Base-by-base conservation (phyloP, 352 stramenopile species). In the Globisporangium canariense region DNA sequence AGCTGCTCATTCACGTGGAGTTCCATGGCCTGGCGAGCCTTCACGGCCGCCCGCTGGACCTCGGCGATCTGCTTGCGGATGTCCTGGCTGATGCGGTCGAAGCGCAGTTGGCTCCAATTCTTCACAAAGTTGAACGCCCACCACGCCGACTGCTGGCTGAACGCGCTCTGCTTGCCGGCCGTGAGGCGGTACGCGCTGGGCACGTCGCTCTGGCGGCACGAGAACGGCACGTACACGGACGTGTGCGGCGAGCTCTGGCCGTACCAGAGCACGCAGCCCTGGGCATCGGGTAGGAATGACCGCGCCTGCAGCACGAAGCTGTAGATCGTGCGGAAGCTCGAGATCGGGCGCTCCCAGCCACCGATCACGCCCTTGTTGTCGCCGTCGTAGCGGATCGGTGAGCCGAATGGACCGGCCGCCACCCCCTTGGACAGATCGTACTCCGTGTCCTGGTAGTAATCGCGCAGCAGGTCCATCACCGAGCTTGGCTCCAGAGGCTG, bases 281-380 rank as follows among this genome's bases (percentile, higher is more conserved):
- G 61, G 22, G 25, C 25, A 47, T 85, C 76, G 0, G 62, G 58
- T 18, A 86, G 3, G 41, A 70, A 49, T 0, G 52, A 38, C 7
- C 77, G 66, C 11, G 73, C 68, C 18, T 89, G 79, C 4, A 80
- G 46, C 14, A 82, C 68, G 65, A 97, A 96, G 50, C 77, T 89
- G 64, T 79, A 89, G 32, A 87, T 70, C 47, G 90, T 96, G 30
- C 91, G 87, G 65, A 90, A 96, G 28, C 97, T 78, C 16, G 88
- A 96, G 66, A 98, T 97, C 0, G 87, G 69, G 14, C 91, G 81
- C 66, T 96, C 88, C 77, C 88, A 94, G 43, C 75, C 79, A 11
- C 86, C 86, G 6, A 57, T 47, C 8, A 83, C 69, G 20, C 68
- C 73, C 32, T 84, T 73, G 52, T 61, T 68, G 55, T 67, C 64